A percentile compares a stretch with the other conserved stretches of the same genome.
Evolutionary conservation across 2,329 filamentous ascomycete genomes (phyloP).

Genomic region (Fusarium sp.): DNA sequence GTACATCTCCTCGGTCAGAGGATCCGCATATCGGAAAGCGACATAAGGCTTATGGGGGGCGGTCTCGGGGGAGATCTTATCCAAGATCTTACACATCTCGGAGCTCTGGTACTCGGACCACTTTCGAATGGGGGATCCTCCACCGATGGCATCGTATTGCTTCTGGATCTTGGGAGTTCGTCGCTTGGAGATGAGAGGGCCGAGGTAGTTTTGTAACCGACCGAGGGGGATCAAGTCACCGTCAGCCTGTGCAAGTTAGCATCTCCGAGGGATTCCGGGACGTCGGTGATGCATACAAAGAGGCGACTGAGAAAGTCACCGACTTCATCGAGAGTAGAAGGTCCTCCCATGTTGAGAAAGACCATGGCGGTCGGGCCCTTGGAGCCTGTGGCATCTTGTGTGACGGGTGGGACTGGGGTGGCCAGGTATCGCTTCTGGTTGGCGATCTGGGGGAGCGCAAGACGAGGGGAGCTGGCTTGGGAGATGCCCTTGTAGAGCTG

Average conservation of each 20-base stretch:
- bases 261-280: slow-evolving; percentile 6
- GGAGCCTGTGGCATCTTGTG: slow-evolving; percentile 76
- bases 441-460: slow-evolving; percentile 47
- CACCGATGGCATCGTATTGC: slow-evolving; percentile 94
- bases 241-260: slow-evolving; percentile 73
- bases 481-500: slow-evolving; percentile 46
- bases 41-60: slow-evolving; percentile 98
- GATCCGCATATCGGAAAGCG: slow-evolving; percentile 94
- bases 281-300: slow-evolving; percentile 74
- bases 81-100: slow-evolving; percentile 98
- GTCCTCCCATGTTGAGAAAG: slow-evolving; percentile 99
- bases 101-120: slow-evolving; percentile 96
- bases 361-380: slow-evolving; percentile 96
- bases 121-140: slow-evolving; percentile 96
- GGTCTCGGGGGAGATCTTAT: slow-evolving; percentile 89
- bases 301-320: slow-evolving; percentile 89
- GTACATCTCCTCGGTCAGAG: slow-evolving; percentile 96
- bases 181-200: slow-evolving; percentile 85
- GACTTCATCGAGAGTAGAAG: slow-evolving; percentile 88
- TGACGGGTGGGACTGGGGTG: slow-evolving; percentile 76
- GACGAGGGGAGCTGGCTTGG: slow-evolving; percentile 41
- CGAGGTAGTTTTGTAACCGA: slow-evolving; percentile 89
- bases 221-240: slow-evolving; percentile 96
- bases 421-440: slow-evolving; percentile 51
- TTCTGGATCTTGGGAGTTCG: slow-evolving; percentile 96